Percentiles rank a stretch among this genome's conserved stretches.
phyloP scores from a whole-genome alignment of 1,139 yeast species.

The Torulaspora pretoriensis region DNA sequence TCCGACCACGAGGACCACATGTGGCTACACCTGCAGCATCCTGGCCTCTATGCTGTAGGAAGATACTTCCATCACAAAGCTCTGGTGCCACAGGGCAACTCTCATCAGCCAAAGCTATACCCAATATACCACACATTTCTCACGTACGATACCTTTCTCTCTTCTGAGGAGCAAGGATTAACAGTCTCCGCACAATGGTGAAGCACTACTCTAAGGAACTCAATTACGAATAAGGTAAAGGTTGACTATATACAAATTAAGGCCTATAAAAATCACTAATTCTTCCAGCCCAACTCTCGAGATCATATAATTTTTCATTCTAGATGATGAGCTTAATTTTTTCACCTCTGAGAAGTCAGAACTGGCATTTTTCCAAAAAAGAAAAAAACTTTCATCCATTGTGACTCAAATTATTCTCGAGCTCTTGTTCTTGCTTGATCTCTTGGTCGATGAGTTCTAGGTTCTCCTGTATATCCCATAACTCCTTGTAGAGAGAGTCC shows the following conservation, averaged over 20 bases:
- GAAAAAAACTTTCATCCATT: conserved; percentile 5
- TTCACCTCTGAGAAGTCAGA: conserved; percentile 5
- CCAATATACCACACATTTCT: conserved; percentile 90
- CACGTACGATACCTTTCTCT: neutral
- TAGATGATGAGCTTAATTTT: conserved; percentile 1
- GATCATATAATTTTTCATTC: neutral
- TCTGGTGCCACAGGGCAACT: conserved; percentile 76
- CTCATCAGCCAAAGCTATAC: conserved; percentile 78
- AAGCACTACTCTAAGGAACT: neutral
- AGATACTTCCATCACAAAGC: conserved; percentile 87
- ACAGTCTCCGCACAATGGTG: neutral
- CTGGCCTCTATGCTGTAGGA: conserved; percentile 95
- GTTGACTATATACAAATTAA: conserved; percentile 1
- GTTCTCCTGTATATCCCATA: conserved; percentile 92
- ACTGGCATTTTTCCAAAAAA: conserved; percentile 3
- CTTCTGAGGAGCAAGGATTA: neutral
- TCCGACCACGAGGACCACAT: conserved; percentile 88
- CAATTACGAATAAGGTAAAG: neutral
- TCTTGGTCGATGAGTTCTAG: conserved; percentile 48
- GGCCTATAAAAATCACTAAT: neutral
- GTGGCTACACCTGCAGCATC: conserved; percentile 99
- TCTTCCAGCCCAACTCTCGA: neutral
- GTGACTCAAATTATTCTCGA: neutral
- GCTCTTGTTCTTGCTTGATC: conserved; percentile 28
- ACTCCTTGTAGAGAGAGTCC: conserved; percentile 61